Evolutionary conservation across 106 monocot species (phyloP), one percentile per base, ranked within the genome.

Genomic region (Allium sativum): DNA sequence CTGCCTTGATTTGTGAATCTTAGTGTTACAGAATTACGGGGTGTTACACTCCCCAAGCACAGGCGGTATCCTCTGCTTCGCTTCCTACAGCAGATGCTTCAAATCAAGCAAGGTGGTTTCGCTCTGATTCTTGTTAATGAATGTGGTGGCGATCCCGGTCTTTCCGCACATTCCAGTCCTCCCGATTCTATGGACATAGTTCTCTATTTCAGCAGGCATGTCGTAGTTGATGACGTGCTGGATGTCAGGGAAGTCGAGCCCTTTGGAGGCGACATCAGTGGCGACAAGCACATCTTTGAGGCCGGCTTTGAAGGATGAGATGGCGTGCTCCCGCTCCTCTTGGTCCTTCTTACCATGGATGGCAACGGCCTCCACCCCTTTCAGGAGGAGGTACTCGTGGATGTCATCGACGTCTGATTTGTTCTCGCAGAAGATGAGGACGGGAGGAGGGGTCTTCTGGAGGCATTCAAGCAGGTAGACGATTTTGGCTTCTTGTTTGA

Each of bases 111-210:
- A 76, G 0, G 94, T 96, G 1, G 95, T 95, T 70, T 90, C 94
- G 3, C 80, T 90, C 62, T 94, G 95, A 79, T 90, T 95, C 77
- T 95, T 95, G 90, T 95, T 95, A 61, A 94, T 94, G 70, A 95
- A 95, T 0, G 90, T 95, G 7, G 87, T 95, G 4, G 95, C 90
- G 19, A 90, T 95, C 16, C 90, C 90, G 5, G 90, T 95, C 65
- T 84, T 94, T 20, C 94, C 94, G 9, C 94, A 94, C 65, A 90
- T 73, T 45, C 94, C 94, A 0, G 94, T 94, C 50, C 94, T 68
- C 19, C 93, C 93, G 17, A 93, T 93, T 45, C 93, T 67, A 56
- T 93, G 93, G 12, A 93, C 93, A 15, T 93, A 93, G 74, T 93
- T 93, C 69, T 93, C 93, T 14, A 93, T 93, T 56, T 93, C 93